Evolutionary conservation across 495 filamentous ascomycete species (phyloP).

Genomic region (Talaromyces trachyspermus): DNA sequence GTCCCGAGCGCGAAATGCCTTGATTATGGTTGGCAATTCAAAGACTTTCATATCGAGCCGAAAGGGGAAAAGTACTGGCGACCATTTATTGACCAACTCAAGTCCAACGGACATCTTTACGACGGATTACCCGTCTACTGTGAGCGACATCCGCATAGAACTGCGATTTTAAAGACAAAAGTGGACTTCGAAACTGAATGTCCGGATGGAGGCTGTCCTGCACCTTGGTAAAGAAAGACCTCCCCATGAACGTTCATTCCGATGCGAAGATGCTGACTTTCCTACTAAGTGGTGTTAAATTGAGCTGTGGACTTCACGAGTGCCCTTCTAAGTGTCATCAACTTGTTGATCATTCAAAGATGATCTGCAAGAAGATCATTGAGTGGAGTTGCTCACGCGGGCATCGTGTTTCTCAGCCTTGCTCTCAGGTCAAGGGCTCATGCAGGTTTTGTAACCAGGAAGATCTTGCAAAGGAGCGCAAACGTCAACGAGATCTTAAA

Average conservation of each 20-base stretch:
- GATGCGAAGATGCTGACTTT: neutral
- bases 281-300: slow-evolving; percentile 37
- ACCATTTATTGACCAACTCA: slow-evolving; percentile 52
- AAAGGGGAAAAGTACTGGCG: slow-evolving; percentile 51
- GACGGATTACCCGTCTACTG: slow-evolving; percentile 67
- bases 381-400: slow-evolving; percentile 41
- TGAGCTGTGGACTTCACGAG: slow-evolving; percentile 55
- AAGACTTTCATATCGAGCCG: slow-evolving; percentile 56
- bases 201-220: slow-evolving; percentile 67
- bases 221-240: slow-evolving; percentile 50
- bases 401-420: slow-evolving; percentile 39
- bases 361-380: slow-evolving; percentile 44
- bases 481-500: slow-evolving; percentile 42
- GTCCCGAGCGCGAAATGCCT: slow-evolving; percentile 56
- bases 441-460: slow-evolving; percentile 41
- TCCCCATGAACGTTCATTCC: neutral
- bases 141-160: slow-evolving; percentile 52
- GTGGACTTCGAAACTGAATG: slow-evolving; percentile 53
- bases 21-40: slow-evolving; percentile 69
- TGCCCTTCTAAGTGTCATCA: slow-evolving; percentile 61
- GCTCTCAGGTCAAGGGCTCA: slow-evolving; percentile 17
- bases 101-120: slow-evolving; percentile 46
- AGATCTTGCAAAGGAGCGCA: slow-evolving; percentile 26
- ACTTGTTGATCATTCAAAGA: slow-evolving; percentile 57
- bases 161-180: slow-evolving; percentile 31